Evolutionary conservation across 1,139 yeast species (phyloP), one percentile per base, ranked within the genome.

Genomic region (Candida sp.): DNA sequence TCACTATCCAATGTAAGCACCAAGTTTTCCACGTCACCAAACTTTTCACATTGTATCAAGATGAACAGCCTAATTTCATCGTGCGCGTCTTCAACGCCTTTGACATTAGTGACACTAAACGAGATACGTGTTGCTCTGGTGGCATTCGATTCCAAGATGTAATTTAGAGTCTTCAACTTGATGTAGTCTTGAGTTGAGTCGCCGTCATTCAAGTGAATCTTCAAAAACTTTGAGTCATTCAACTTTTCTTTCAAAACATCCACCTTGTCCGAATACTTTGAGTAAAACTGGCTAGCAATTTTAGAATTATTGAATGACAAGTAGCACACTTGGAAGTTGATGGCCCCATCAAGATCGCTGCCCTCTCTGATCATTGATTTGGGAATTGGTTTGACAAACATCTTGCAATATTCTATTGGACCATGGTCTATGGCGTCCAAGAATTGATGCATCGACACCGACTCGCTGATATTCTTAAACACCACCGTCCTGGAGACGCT

Each of bases 321-420:
- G 52, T 65, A 68, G 54, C 81, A 75, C 32, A 63, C 58, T 54
- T 75, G 69, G 50, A 66, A 50, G 37, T 48, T 54, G 34, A 38
- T 28, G 7, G 54, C 40, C 22, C 46, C 47, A 17, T 61, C 63
- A n/a, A 55, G 56, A 17, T 22, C 30, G 17, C 31, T 31, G 39
- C 54, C 50, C 7, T 66, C 58, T 41, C 63, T 64, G 4, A 37
- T 12, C 27, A 55, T 23, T 8, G 46, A 25, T 39, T 60, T 58
- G 11, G 73, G 72, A 5, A 72, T 66, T 22, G 69, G 66, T 44
- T 65, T 69, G 8, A 70, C 55, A 56, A 69, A 67, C 63, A 75
- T 62, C 51, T 70, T 72, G 53, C 76, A 68, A 57, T 70, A 72
- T 58, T 77, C 81, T 37, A 77, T 74, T 3, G 82, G 81, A 3